Evolutionary conservation across 2,329 filamentous ascomycete genomes (phyloP), one percentile per base, ranked within the genome.

Genomic region (Nothopassalora personata): DNA sequence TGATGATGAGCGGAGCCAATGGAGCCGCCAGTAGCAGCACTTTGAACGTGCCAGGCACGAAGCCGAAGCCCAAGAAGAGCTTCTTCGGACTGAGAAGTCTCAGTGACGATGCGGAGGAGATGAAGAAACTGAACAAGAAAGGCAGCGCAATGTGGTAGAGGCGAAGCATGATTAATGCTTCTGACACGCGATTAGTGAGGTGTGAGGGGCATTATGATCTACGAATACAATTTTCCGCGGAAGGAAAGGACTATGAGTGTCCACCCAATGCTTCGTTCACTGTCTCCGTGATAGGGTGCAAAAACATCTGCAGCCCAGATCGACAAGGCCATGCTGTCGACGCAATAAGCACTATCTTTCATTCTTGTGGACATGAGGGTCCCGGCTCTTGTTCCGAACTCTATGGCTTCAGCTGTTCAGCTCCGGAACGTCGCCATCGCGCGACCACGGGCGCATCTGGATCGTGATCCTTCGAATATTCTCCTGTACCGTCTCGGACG

Each of bases 81-180:
- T 71, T 75, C 57, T 75, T 71, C 56, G 71, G 72, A 1, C 54
- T 75, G 59, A 67, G 71, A 53, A 69, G 68, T 52, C 53, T 58
- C 59, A 71, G 70, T 48, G 70, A 73, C 54, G 68, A 70, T 28
- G 57, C 53, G 51, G 59, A 66, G 27, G 54, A 56, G 45, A 56
- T 62, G 43, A 64, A 56, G 55, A 74, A 72, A 56, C 62, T 78
- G 60, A 69, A 68, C 57, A 78, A 78, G 69, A 78, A 78, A 66
- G 70, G 73, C 58, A 77, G 75, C 61, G 72, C 74, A 50, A 74
- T 77, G 72, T 78, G 77, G 66, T 78, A 56, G 54, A 34, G n/a
- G 19, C 13, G n/a, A 47, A 13, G 15, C 9, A 11, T 54, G 31
- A 28, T 31, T 33, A 47, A 7, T 58, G 56, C 3, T 27, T 30